These are phyloP conservation scores for Waltergamsia citrina DNA, from an alignment of 2,329 filamentous ascomycete genomes.

Conservation along the genomic window DNA sequence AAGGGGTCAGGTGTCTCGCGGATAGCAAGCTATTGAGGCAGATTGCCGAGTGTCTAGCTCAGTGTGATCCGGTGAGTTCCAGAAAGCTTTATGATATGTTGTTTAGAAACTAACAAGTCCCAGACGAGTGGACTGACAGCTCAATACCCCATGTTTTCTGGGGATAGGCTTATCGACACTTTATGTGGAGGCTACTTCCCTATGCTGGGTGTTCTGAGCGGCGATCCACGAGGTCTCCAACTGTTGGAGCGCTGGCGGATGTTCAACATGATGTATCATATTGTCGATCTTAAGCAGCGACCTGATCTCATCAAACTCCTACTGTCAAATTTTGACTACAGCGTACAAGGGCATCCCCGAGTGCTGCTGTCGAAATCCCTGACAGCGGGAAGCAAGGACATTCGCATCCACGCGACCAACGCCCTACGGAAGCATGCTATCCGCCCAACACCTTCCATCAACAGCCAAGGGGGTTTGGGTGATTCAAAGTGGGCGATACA, in stretches of 20 bases:
- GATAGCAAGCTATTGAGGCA: conserved; percentile 92
- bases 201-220: conserved; percentile 80
- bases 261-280: conserved; percentile 99
- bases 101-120: conserved; percentile 8
- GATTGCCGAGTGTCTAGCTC: conserved; percentile 89
- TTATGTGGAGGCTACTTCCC: conserved; percentile 90
- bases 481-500: conserved; percentile 95
- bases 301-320: conserved; percentile 86
- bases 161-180: conserved; percentile 73
- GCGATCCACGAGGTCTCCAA: conserved; percentile 70
- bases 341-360: conserved; percentile 76
- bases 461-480: conserved; percentile 30
- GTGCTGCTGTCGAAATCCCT: conserved; percentile 90
- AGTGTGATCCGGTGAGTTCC: conserved; percentile 71
- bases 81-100: not conserved
- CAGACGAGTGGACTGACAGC: conserved; percentile 67
- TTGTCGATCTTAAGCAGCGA: conserved; percentile 81
- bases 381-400: conserved; percentile 83
- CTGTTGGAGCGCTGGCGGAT: conserved; percentile 96
- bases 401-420: conserved; percentile 83
- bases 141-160: conserved; percentile 80
- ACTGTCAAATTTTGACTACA: conserved; percentile 87
- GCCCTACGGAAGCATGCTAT: conserved; percentile 80
- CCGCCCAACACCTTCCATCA: conserved; percentile 25
- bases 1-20: conserved; percentile 75